A percentile compares a stretch with the other conserved stretches of the same genome.
Conservation (phyloP, 176 grass and related monocot species). For the Elymus sibiricus region DNA sequence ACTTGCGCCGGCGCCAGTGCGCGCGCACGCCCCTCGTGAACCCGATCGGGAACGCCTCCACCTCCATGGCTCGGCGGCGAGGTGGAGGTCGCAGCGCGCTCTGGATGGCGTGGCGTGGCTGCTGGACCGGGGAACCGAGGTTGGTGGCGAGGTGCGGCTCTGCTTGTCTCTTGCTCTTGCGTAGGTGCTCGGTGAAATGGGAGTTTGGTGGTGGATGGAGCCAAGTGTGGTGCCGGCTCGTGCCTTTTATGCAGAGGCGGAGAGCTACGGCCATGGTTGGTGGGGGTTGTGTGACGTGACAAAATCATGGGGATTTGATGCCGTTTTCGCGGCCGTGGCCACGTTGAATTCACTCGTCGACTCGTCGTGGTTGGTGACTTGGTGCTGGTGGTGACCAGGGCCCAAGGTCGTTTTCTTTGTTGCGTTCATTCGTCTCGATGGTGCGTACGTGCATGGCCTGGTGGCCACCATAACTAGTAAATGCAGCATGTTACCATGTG, state of each 20-base stretch:
- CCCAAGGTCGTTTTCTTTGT: neutral
- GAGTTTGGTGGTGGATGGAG: neutral
- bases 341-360: neutral
- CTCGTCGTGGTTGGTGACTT: neutral
- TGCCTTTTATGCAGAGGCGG: neutral
- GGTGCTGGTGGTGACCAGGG: neutral
- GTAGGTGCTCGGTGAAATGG: neutral
- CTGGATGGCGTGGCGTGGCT: neutral
- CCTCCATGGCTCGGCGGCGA: constrained; percentile 29
- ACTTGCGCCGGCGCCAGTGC: constrained; percentile 65
- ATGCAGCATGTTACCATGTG: neutral
- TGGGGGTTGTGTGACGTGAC: neutral
- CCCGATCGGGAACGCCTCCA: constrained; percentile 55
- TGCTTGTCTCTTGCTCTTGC: neutral
- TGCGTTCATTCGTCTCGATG: neutral
- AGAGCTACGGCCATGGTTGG: neutral
- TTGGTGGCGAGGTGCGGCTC: neutral
- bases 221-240: neutral
- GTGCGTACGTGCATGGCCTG: neutral
- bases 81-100: neutral
- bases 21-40: constrained; percentile 65
- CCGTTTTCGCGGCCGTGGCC: neutral
- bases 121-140: neutral
- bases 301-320: neutral
- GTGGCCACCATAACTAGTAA: too few relatives aligned